These are phyloP conservation scores for Biscogniauxia sp. DNA, from an alignment of 2,329 filamentous ascomycete species.

Conservation along the genomic window DNA sequence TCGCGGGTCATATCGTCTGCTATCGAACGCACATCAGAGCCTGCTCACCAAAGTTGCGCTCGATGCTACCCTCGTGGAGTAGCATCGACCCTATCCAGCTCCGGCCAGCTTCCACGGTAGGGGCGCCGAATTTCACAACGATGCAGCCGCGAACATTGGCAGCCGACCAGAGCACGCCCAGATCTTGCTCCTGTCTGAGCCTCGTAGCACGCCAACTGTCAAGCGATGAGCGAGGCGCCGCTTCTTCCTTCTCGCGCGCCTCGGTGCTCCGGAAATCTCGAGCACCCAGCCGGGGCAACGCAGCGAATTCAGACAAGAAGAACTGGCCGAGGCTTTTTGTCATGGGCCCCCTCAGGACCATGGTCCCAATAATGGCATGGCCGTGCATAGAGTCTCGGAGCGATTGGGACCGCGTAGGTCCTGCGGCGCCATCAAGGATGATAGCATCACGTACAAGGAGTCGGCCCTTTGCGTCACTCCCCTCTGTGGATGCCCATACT, in stretches of 20 bases:
- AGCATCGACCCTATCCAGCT: conserved; percentile 79
- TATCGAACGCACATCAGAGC: conserved; percentile 72
- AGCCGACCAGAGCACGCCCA: conserved; percentile 75
- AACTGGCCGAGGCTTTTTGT: conserved; percentile 67
- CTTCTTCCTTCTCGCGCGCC: conserved; percentile 41
- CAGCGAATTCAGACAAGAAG: conserved; percentile 75
- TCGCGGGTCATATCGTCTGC: neutral
- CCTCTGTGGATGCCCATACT: conserved; percentile 57
- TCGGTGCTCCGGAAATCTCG: conserved; percentile 67
- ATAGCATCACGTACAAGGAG: conserved; percentile 85
- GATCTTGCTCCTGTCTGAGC: conserved; percentile 55
- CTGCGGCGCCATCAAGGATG: conserved; percentile 61
- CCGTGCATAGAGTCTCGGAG: conserved; percentile 67
- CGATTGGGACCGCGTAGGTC: conserved; percentile 37
- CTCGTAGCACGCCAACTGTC: conserved; percentile 56
- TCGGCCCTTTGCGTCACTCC: conserved; percentile 41
- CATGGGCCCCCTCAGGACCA: conserved; percentile 75
- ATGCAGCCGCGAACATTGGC: conserved; percentile 79
- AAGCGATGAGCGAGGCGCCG: conserved; percentile 36
- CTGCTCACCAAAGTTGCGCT: conserved; percentile 72
- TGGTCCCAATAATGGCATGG: conserved; percentile 76
- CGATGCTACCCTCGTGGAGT: conserved; percentile 68
- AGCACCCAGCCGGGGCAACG: conserved; percentile 76
- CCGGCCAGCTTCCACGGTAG: conserved; percentile 75
- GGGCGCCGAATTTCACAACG: conserved; percentile 86